These are phyloP conservation scores for Malus domestica DNA, from an alignment of 306 rosid genomes.

Conservation along the genomic window DNA sequence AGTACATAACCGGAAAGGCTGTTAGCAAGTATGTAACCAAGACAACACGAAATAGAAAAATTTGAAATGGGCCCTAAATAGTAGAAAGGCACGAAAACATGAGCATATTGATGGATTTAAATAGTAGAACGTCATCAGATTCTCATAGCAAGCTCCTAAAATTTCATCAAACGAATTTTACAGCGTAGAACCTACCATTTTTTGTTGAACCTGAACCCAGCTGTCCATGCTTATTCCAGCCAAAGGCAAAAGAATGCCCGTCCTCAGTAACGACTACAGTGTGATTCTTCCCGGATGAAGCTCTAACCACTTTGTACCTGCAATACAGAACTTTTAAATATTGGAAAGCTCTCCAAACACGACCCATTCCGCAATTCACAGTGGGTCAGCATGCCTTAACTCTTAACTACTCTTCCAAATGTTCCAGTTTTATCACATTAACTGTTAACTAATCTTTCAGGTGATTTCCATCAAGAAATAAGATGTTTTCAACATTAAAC, in stretches of 20 bases:
- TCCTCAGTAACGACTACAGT: conserved; percentile 78
- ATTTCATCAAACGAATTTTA: not conserved
- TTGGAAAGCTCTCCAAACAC: not conserved
- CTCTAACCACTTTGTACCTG: conserved; percentile 73
- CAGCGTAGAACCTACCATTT: conserved; percentile 51
- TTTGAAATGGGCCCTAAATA: not conserved
- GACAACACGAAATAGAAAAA: not conserved
- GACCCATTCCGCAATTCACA: not conserved
- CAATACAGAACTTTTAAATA: not conserved
- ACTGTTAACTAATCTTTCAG: not conserved
- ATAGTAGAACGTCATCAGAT: not conserved
- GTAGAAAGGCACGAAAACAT: not conserved
- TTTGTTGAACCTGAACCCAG: conserved; percentile 71
- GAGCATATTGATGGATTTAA: not conserved
- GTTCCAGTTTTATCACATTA: not conserved
- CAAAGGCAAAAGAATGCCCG: conserved; percentile 80
- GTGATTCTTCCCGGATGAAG: conserved; percentile 84
- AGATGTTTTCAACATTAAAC: not conserved
- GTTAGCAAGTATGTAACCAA: not conserved
- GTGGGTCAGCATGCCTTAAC: no score
- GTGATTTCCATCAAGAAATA: not conserved
- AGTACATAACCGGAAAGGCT: not conserved
- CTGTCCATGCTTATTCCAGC: conserved; percentile 98
- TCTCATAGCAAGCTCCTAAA: not conserved
- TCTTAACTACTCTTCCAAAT: not conserved